Evolutionary conservation across 768 basidiomycete genomes (phyloP).

Genomic region (Gloeostereum incarnatum): DNA sequence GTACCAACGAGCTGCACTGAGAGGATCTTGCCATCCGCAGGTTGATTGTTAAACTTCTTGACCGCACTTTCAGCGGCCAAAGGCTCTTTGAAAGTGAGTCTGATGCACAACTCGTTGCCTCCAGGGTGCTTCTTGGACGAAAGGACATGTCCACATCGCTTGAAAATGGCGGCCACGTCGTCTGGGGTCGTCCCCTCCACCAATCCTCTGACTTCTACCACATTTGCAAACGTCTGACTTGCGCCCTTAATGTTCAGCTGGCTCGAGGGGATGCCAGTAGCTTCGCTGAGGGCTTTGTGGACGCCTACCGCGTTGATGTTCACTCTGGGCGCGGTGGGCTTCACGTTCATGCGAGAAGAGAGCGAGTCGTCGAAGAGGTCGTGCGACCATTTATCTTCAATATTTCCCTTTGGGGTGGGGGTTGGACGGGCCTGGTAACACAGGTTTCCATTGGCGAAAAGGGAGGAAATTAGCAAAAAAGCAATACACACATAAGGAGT

Average conservation of each 20-base stretch:
- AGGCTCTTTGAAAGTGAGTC: conserved; percentile 63
- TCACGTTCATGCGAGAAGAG: conserved; percentile 42
- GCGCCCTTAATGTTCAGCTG: conserved; percentile 65
- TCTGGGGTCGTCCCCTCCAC: conserved; percentile 72
- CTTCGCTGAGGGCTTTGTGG: conserved; percentile 61
- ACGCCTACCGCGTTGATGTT: conserved; percentile 38
- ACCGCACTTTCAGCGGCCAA: conserved; percentile 59
- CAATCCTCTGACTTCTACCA: conserved; percentile 68
- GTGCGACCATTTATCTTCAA: conserved; percentile 62
- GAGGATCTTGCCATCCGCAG: conserved; percentile 73
- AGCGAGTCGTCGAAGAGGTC: conserved; percentile 64
- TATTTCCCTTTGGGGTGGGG: conserved; percentile 54
- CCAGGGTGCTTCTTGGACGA: conserved; percentile 15
- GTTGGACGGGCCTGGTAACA: conserved; percentile 37
- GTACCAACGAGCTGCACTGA: conserved; percentile 54
- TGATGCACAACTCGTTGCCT: conserved; percentile 41
- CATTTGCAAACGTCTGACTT: conserved; percentile 43
- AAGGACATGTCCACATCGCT: conserved; percentile 62
- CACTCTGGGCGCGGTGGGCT: conserved; percentile 39
- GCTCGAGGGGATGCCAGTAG: conserved; percentile 24
- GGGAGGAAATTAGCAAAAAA: conserved; percentile 11
- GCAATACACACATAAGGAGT: conserved; percentile 44
- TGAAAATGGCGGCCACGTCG: conserved; percentile 82
- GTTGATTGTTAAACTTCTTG: conserved; percentile 67
- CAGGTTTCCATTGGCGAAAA: conserved; percentile 10